Base-by-base conservation (phyloP, 495 filamentous ascomycete genomes). In the Penicillium odoratum region DNA sequence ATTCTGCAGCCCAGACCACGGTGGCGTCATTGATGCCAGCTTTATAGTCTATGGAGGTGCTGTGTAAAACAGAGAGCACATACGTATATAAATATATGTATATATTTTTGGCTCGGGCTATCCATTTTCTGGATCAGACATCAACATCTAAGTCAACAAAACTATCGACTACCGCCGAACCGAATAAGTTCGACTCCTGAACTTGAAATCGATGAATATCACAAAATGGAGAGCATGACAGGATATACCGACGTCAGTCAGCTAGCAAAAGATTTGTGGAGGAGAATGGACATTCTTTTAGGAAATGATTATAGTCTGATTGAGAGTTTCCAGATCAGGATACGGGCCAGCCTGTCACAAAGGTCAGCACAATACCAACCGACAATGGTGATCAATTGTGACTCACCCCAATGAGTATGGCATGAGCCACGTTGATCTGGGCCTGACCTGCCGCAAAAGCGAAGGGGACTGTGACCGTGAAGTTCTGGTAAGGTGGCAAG, bases 361-460 rank as follows among this genome's bases (percentile, higher is more conserved):
- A 4, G 34, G 7, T 38, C 10, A 38, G 34, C 34, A 38, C 21
- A 38, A 38, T 38, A 38, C 34, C 0, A 38, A 7, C 34, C 34
- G 34, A 38, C 34, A 38, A 38, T 38, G 8, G 0, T 38, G 34
- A 38, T 38, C 10, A 38, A 38, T 1, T 7, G 34, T 38, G 13
- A 52, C 50, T 52, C 21, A 52, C 50, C 15, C 50, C 50, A 18
- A 52, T 18, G 2, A 52, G 34, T 4, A 6, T 15, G 10, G 18
- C n/a, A 42, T 52, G 50, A 7, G 50, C 50, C 33, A 52, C 50
- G 21, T 52, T 52, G 31, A 52, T 28, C 13, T 43, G 50, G 21
- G 7, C 16, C 2, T 30, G 4, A 10, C 50, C 50, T 29, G 16
- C 21, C 7, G 33, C 7, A 16, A 25, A 43, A 5, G 9, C 1